Evolutionary conservation across 75 land plant genomes (phyloP), one percentile per base, ranked within the genome.

Genomic region (Pinus tabuliformis): DNA sequence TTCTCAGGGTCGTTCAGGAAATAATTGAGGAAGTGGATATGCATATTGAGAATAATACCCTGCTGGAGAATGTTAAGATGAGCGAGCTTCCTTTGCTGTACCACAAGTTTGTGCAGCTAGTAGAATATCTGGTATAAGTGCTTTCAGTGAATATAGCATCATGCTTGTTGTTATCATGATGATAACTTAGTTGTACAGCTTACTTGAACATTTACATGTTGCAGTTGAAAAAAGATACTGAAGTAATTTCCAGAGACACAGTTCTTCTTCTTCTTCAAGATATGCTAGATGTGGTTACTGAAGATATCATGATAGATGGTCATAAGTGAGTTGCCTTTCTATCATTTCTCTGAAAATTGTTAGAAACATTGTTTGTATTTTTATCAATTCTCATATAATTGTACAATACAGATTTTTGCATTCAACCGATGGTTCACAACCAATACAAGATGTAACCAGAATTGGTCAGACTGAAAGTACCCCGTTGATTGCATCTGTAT

Each of bases 261-360:
- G 84, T 78, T 3, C 66, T 87, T 65, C 58, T 85, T 45, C 57
- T 81, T 8, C 84, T 87, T 60, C 89, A 87, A 58, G 89, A 87
- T 73, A 85, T 87, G 87, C 76, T 73, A 73, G 89, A 87, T 39
- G 79, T 87, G 18, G 81, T 85, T 6, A 76, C 88, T 24, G 63
- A 72, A 42, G 87, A 87, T 80, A 81, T 87, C 65, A 81, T 85
- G 78, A 70, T 18, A 24, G 78, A 81, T 37, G 39, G 63, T 18
- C 54, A 28, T 30, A 72, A 76, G 84, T 81, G 57, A 42, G 65
- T 75, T 30, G 5, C 21, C 20, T 18, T 70, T 28, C 20, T 70
- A 30, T 57, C 39, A 24, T 74, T 70, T 28, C 16, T 30, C 33
- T 17, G 3, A 1, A 26, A 17, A 16, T 57, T 28, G 57, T 1